These are phyloP conservation scores for Toxicodendron radicans DNA, from an alignment of 345 rosid genomes.

Conservation along the genomic window DNA sequence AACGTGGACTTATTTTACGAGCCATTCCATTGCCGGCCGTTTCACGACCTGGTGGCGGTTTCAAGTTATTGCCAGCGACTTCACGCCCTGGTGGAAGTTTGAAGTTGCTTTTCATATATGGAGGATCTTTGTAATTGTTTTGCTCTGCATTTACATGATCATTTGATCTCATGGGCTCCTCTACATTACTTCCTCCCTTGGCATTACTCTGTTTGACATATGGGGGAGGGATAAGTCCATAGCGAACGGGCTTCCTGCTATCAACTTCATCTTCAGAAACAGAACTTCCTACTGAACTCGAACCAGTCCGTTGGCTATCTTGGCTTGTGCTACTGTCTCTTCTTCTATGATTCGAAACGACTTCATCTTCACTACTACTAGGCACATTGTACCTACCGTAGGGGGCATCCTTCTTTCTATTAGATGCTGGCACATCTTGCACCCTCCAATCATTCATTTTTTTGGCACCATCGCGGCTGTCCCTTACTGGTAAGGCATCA, in stretches of 20 bases:
- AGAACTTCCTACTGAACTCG: constrained; percentile 45
- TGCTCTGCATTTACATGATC: constrained; percentile 17
- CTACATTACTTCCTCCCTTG: constrained; percentile 33
- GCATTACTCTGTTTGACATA: constrained; percentile 34
- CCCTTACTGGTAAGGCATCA: constrained; percentile 17
- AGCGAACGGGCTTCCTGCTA: constrained; percentile 32
- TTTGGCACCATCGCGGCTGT: constrained; percentile 9
- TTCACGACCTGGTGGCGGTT: not conserved
- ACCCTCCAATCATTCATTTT: constrained; percentile 1
- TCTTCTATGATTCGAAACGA: constrained; percentile 17
- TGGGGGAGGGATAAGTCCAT: constrained; percentile 54
- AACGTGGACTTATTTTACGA: constrained; percentile 5
- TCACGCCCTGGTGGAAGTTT: constrained; percentile 35
- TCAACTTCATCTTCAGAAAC: constrained; percentile 43
- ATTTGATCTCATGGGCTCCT: constrained; percentile 25
- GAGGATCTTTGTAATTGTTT: constrained; percentile 21
- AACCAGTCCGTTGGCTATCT: constrained; percentile 33
- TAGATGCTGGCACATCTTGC: constrained; percentile 14
- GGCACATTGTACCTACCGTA: not conserved
- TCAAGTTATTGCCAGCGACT: not conserved
- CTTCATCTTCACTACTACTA: constrained; percentile 51
- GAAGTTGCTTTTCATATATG: constrained; percentile 46
- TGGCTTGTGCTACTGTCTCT: constrained; percentile 24
- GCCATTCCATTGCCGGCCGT: not conserved
- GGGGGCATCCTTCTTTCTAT: constrained; percentile 7